A percentile compares a stretch with the other conserved stretches of the same genome.
Evolutionary conservation across 305 asterid species (phyloP).

Genomic region (Rubia balearica): DNA sequence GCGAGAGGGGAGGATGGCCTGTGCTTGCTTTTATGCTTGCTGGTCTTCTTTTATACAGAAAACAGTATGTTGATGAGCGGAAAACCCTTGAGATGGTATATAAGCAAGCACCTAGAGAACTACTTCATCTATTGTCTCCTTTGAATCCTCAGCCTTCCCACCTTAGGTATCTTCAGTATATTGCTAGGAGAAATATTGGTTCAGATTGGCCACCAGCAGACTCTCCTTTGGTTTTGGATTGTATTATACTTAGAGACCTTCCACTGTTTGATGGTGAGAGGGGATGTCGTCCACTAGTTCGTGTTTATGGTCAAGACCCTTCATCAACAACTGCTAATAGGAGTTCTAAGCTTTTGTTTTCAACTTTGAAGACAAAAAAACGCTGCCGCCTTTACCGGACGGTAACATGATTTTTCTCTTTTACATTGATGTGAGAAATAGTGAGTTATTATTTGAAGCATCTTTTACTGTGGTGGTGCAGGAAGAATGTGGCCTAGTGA

Average conservation of each 20-base stretch:
- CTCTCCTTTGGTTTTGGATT: constrained; percentile 76
- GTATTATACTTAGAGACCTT: constrained; percentile 59
- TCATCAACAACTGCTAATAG: constrained; percentile 64
- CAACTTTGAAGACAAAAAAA: constrained; percentile 52
- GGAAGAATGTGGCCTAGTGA: constrained; percentile 86
- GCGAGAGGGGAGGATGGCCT: constrained; percentile 99
- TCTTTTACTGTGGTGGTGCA: constrained; percentile 38
- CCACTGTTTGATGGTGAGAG: constrained; percentile 70
- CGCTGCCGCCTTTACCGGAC: constrained; percentile 48
- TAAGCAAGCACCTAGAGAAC: constrained; percentile 95
- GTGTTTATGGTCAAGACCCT: constrained; percentile 92
- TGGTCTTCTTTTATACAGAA: constrained; percentile 86
- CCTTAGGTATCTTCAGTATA: constrained; percentile 90
- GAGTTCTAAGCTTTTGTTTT: constrained; percentile 78
- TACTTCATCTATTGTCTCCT: constrained; percentile 89
- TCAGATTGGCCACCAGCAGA: constrained; percentile 96
- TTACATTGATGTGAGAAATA: constrained; percentile 15
- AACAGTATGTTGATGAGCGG: constrained; percentile 86
- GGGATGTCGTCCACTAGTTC: constrained; percentile 83
- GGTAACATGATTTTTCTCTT: constrained; percentile 39
- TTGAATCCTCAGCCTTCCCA: constrained; percentile 97
- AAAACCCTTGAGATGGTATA: constrained; percentile 97
- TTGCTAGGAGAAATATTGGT: constrained; percentile 67
- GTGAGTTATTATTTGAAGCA: constrained; percentile 19
- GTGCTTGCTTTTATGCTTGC: constrained; percentile 98